phyloP scores from a whole-genome alignment of 192 early-diverging fungal genomes.

The Linnemannia schmuckeri region DNA sequence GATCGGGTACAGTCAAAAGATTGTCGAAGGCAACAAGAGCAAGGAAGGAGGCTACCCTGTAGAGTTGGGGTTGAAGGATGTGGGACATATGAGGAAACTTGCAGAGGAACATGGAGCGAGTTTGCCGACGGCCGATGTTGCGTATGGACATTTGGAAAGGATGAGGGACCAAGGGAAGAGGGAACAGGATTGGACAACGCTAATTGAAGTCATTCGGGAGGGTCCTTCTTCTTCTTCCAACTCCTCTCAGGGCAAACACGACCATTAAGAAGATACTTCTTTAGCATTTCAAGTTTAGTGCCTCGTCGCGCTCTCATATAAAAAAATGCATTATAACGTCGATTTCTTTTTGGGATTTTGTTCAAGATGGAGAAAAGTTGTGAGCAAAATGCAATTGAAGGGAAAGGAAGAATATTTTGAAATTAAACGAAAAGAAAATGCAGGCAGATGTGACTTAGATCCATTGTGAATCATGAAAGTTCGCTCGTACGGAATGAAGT shows the following conservation, averaged over 20 bases:
- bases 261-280: too few species aligned
- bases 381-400: too few species aligned
- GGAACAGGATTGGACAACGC: constrained; percentile 37
- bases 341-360: too few species aligned
- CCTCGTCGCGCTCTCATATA: too few species aligned
- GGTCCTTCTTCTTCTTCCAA: background rate
- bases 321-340: too few species aligned
- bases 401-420: too few species aligned
- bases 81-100: constrained; percentile 55
- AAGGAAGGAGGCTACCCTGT: constrained; percentile 58
- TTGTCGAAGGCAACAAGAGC: constrained; percentile 17
- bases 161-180: constrained; percentile 22
- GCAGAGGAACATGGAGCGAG: constrained; percentile 47
- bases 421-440: too few species aligned
- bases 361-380: too few species aligned
- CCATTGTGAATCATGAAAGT: too few species aligned
- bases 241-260: background rate
- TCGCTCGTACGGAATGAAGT: too few species aligned
- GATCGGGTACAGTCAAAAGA: constrained; percentile 63
- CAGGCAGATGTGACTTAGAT: too few species aligned
- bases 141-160: constrained; percentile 22
- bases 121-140: constrained; percentile 56
- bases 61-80: constrained; percentile 60
- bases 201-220: constrained; percentile 22
- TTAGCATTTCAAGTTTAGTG: too few species aligned